phyloP scores from a whole-genome alignment of 192 early-diverging fungal species.

The Entomortierella chlamydospora region DNA sequence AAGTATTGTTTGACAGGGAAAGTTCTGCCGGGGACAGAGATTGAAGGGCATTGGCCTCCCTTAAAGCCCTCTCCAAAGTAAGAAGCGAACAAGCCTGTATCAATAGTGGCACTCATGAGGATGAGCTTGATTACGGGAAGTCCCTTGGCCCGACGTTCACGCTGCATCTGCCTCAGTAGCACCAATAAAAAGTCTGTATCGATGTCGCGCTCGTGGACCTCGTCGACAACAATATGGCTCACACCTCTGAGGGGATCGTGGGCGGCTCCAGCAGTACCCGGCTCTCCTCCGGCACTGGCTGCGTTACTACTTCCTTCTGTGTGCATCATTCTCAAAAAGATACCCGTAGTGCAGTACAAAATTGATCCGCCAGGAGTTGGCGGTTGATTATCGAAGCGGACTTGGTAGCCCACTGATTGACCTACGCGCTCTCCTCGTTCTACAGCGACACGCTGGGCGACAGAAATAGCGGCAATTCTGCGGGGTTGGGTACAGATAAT shows the following conservation, averaged over 20 bases:
- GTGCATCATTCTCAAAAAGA: slow-evolving; percentile 72
- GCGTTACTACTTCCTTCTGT: slow-evolving; percentile 31
- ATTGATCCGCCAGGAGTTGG: slow-evolving; percentile 55
- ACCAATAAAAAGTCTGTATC: slow-evolving; percentile 61
- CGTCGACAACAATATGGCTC: slow-evolving; percentile 67
- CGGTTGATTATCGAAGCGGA: slow-evolving; percentile 55
- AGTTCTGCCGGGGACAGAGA: slow-evolving; percentile 68
- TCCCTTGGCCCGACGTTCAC: slow-evolving; percentile 57
- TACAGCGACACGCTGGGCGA: slow-evolving; percentile 69
- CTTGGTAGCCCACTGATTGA: slow-evolving; percentile 58
- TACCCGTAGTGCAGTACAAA: slow-evolving; percentile 76
- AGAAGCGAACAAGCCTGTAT: slow-evolving; percentile 59
- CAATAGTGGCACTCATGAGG: slow-evolving; percentile 66
- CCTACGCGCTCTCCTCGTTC: slow-evolving; percentile 58
- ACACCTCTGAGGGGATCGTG: slow-evolving; percentile 67
- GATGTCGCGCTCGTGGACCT: slow-evolving; percentile 66
- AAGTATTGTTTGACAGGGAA: slow-evolving; percentile 68
- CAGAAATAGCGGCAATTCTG: slow-evolving; percentile 79
- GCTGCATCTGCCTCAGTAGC: slow-evolving; percentile 58
- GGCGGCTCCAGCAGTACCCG: slow-evolving; percentile 14
- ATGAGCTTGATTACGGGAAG: slow-evolving; percentile 59
- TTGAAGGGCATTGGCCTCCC: slow-evolving; percentile 63
- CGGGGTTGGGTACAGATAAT: slow-evolving; percentile 73
- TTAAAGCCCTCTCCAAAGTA: slow-evolving; percentile 61
- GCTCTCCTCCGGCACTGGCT: slow-evolving; percentile 4